These are phyloP conservation scores for Mucor lusitanicus DNA, from an alignment of 371 early-diverging fungal genomes.

Conservation along the genomic window DNA sequence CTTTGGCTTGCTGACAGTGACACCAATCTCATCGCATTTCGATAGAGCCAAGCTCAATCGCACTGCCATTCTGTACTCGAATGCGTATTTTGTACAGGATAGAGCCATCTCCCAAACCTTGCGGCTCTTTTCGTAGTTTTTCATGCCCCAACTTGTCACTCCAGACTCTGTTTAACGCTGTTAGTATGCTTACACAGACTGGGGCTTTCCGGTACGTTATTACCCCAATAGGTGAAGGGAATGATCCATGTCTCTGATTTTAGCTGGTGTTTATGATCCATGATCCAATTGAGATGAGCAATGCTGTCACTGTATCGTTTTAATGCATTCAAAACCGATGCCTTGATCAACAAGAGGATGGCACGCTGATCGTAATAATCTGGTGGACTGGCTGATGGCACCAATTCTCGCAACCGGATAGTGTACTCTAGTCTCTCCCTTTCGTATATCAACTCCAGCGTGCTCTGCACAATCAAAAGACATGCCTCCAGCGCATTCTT, in stretches of 20 bases:
- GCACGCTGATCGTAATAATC: slow-evolving; percentile 33
- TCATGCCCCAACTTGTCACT: slow-evolving; percentile 48
- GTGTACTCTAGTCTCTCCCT: slow-evolving; percentile 27
- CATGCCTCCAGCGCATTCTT: slow-evolving; percentile 25
- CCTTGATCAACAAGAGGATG: slow-evolving; percentile 23
- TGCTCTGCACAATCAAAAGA: slow-evolving; percentile 27
- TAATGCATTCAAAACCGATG: slow-evolving; percentile 24
- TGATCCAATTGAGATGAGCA: slow-evolving; percentile 47
- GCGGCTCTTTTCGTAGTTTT: slow-evolving; percentile 34
- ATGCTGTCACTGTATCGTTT: slow-evolving; percentile 27
- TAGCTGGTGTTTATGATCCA: slow-evolving; percentile 43
- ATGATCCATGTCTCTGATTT: slow-evolving; percentile 49
- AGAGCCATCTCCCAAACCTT: slow-evolving; percentile 30
- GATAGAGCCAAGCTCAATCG: slow-evolving; percentile 26
- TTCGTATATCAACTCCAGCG: slow-evolving; percentile 33
- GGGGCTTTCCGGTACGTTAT: no score
- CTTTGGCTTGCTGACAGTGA: slow-evolving; percentile 14
- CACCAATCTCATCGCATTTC: slow-evolving; percentile 31
- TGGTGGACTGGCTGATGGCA: slow-evolving; percentile 20
- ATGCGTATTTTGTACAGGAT: slow-evolving; percentile 28
- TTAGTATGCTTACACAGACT: neutral
- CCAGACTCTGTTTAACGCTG: slow-evolving; percentile 38
- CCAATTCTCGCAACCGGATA: slow-evolving; percentile 22
- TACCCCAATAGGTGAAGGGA: slow-evolving; percentile 58
- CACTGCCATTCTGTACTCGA: slow-evolving; percentile 30